Percentiles rank a stretch among this genome's conserved stretches.
These are phyloP conservation scores for Thuja plicata DNA, from an alignment of 83 land plant species.

Conservation along the genomic window DNA sequence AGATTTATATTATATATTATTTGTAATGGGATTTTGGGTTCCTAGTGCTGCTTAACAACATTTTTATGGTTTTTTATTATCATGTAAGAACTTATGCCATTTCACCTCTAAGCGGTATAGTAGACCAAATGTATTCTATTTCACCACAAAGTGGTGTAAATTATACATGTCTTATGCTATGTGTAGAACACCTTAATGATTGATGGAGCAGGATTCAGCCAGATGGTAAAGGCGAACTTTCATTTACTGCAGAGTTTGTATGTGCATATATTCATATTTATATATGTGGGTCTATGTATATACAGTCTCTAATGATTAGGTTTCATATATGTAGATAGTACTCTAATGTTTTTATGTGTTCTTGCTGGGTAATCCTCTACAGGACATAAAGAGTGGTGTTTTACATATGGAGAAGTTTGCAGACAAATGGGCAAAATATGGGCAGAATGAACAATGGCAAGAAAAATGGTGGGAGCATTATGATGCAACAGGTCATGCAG, in stretches of 20 bases:
- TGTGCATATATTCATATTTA: background rate
- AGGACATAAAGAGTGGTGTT: slow-evolving; percentile 73
- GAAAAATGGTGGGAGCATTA: slow-evolving; percentile 99
- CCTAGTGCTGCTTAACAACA: background rate
- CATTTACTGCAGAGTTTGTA: slow-evolving; percentile 2
- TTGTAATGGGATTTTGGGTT: background rate
- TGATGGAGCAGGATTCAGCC: background rate
- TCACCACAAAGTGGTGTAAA: background rate
- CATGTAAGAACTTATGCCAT: background rate
- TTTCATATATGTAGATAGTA: background rate
- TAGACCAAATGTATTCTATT: background rate
- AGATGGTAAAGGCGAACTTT: background rate
- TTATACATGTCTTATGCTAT: background rate
- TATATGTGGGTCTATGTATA: background rate
- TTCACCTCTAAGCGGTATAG: background rate
- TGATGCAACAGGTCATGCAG: slow-evolving; percentile 88
- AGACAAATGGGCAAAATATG: slow-evolving; percentile 97
- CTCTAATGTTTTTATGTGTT: background rate
- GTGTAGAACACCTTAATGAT: background rate
- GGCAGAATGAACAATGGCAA: slow-evolving; percentile 81
- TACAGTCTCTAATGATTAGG: too few species aligned
- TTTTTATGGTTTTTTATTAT: background rate
- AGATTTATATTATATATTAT: background rate
- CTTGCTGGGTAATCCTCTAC: slow-evolving; percentile 17
- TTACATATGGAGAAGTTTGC: slow-evolving; percentile 87